Evolutionary conservation across 768 basidiomycete genomes (phyloP).

Genomic region (Boletus pseudo-olivaceus): DNA sequence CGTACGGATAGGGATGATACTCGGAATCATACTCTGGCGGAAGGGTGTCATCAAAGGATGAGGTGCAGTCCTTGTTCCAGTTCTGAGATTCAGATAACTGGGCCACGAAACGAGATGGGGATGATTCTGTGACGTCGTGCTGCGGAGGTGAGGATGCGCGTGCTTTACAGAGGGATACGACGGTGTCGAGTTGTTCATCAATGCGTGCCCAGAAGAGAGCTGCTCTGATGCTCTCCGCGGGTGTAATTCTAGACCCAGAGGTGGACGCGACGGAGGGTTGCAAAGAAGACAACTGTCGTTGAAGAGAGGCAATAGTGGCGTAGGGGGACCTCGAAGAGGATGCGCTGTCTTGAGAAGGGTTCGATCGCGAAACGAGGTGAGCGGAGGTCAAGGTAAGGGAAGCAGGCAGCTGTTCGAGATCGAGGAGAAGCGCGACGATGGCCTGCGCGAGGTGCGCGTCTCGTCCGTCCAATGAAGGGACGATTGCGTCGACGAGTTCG

Average conservation of each 20-base stretch:
- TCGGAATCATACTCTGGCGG: constrained; percentile 55
- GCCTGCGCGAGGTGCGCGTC: constrained; percentile 66
- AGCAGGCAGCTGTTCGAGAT: constrained; percentile 61
- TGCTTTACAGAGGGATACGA: constrained; percentile 63
- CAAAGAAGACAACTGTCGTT: constrained; percentile 64
- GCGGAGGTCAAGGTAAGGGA: constrained; percentile 17
- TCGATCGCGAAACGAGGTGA: constrained; percentile 9
- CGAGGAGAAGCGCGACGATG: constrained; percentile 64
- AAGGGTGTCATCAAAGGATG: constrained; percentile 31
- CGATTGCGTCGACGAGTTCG: constrained; percentile 47
- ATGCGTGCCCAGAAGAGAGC: constrained; percentile 73
- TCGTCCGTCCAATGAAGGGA: constrained; percentile 38
- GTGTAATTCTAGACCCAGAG: constrained; percentile 26
- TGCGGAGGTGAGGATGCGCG: constrained; percentile 34
- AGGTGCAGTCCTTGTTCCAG: background rate
- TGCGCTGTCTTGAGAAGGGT: constrained; percentile 2
- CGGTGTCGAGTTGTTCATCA: constrained; percentile 67
- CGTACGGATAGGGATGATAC: constrained; percentile 10
- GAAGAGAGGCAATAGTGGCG: constrained; percentile 58
- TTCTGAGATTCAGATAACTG: constrained; percentile 37
- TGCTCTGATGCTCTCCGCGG: constrained; percentile 51
- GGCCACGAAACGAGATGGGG: constrained; percentile 16
- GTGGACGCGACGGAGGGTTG: constrained; percentile 37
- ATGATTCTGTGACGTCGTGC: constrained; percentile 4
- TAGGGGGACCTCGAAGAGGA: constrained; percentile 13